phyloP scores from a whole-genome alignment of 495 filamentous ascomycete genomes.

The Tuber umbilicatum region DNA sequence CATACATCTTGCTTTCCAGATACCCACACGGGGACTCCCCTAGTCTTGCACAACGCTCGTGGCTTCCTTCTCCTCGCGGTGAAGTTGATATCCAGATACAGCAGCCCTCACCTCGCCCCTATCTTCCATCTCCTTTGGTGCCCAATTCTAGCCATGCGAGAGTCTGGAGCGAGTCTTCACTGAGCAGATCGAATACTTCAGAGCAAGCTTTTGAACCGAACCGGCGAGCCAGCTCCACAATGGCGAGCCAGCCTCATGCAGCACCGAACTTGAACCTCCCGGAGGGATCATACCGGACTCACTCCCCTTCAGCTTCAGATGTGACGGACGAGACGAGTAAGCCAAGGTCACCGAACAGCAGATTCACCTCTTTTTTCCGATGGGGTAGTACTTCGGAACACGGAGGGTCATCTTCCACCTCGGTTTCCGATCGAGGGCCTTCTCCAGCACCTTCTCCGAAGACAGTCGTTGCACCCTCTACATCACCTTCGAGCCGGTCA shows the following conservation, averaged over 20 bases:
- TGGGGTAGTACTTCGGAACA: constrained; percentile 57
- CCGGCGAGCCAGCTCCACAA: constrained; percentile 28
- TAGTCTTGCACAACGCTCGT: constrained; percentile 24
- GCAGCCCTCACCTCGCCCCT: constrained; percentile 26
- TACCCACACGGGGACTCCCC: constrained; percentile 41
- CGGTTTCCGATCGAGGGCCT: constrained; percentile 56
- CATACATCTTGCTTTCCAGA: constrained; percentile 39
- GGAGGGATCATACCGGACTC: constrained; percentile 30
- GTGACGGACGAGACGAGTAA: constrained; percentile 44
- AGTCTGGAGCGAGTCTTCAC: constrained; percentile 39
- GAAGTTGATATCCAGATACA: constrained; percentile 28
- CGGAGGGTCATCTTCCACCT: constrained; percentile 56
- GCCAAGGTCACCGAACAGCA: constrained; percentile 57
- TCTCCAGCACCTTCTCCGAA: constrained; percentile 57
- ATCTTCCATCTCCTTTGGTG: constrained; percentile 23
- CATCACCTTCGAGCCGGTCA: constrained; percentile 34
- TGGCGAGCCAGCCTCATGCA: constrained; percentile 30
- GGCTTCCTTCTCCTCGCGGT: constrained; percentile 24
- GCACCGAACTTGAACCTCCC: constrained; percentile 39
- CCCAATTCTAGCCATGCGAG: constrained; percentile 37
- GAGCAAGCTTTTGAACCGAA: constrained; percentile 21
- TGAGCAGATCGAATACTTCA: constrained; percentile 26
- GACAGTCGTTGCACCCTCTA: constrained; percentile 44
- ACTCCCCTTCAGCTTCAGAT: constrained; percentile 38
- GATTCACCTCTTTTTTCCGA: constrained; percentile 63